Base-by-base conservation (phyloP, 345 rosid genomes). In the Brassica nigra region DNA sequence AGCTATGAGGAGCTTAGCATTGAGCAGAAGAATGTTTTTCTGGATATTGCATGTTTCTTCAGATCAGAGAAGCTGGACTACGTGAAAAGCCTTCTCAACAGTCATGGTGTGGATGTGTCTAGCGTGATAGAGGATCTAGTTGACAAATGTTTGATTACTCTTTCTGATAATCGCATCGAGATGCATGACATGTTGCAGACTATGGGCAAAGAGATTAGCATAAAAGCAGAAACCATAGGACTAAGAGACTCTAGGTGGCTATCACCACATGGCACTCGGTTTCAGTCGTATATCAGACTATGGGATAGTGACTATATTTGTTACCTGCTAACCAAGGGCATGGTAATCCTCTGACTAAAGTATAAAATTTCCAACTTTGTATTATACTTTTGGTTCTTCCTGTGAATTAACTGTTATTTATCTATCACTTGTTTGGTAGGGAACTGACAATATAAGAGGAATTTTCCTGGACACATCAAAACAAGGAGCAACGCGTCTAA, bases 1-100 rank as follows among this genome's bases (percentile, higher is more conserved):
- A 86, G 89, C 61, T 86, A 77, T 33, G 85, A 87, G 63, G 84
- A 81, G n/a, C 80, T 87, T n/a, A 58, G 62, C 42, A 36, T 36
- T 29, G 58, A 76, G 28, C 79, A 76, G 64, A 77, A 84, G 74
- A 49, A 37, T 8, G n/a, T 86, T 6, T 88, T 88, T 75, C 80
- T 84, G n/a, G 89, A 86, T 58, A 83, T 88, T 71, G 87, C 86
- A 16, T 84, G 86, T 59, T 86, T 86, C 78, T 84, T 84, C 30
- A 82, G 77, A 33, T 80, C 85, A 3, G 63, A 55, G 18, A 39
- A 61, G 0, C 68, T 16, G 11, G 71, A 76, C 6, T 6, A 8
- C 20, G 80, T 84, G 16, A 68, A 9, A 44, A 44, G 44, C 39
- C 68, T 84, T 8, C 76, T 84, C 0, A 82, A 68, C 4, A 39